phyloP scores from a whole-genome alignment of 768 basidiomycete genomes.

The Leccinellum albellum region DNA sequence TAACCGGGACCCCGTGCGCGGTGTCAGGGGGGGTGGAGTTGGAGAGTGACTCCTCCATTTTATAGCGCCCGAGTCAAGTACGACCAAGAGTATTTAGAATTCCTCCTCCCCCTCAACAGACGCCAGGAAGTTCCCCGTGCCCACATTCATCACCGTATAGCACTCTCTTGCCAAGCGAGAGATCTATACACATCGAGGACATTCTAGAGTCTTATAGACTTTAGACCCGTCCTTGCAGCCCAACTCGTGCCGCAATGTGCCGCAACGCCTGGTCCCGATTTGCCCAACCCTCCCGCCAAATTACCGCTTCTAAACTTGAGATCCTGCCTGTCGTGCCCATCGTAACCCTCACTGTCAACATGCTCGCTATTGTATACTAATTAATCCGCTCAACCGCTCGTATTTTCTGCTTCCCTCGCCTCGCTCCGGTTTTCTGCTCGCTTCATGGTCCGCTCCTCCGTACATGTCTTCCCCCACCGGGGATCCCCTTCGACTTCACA shows the following conservation, averaged over 20 bases:
- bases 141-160: slow-evolving; percentile 12
- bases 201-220: slow-evolving; percentile 42
- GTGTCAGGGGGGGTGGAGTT: slow-evolving; percentile 24
- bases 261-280: slow-evolving; percentile 24
- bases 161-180: slow-evolving; percentile 20
- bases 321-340: slow-evolving; percentile 14
- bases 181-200: slow-evolving; percentile 32
- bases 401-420: slow-evolving; percentile 2
- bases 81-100: slow-evolving; percentile 20
- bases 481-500: slow-evolving; percentile 62
- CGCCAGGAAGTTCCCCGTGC: background rate
- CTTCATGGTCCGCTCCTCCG: slow-evolving; percentile 34
- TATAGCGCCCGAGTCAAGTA: slow-evolving; percentile 28
- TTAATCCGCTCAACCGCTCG: slow-evolving; percentile 21
- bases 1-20: slow-evolving; percentile 20
- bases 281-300: slow-evolving; percentile 19
- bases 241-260: slow-evolving; percentile 40
- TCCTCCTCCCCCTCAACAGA: slow-evolving; percentile 5
- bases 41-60: slow-evolving; percentile 33
- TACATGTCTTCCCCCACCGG: slow-evolving; percentile 64
- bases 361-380: slow-evolving; percentile 35
- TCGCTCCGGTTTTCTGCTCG: slow-evolving; percentile 5
- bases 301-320: slow-evolving; percentile 11
- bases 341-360: slow-evolving; percentile 30
- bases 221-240: slow-evolving; percentile 28